These are phyloP conservation scores for Backusella morwellensis DNA, from an alignment of 192 early-diverging fungal species.

Conservation along the genomic window DNA sequence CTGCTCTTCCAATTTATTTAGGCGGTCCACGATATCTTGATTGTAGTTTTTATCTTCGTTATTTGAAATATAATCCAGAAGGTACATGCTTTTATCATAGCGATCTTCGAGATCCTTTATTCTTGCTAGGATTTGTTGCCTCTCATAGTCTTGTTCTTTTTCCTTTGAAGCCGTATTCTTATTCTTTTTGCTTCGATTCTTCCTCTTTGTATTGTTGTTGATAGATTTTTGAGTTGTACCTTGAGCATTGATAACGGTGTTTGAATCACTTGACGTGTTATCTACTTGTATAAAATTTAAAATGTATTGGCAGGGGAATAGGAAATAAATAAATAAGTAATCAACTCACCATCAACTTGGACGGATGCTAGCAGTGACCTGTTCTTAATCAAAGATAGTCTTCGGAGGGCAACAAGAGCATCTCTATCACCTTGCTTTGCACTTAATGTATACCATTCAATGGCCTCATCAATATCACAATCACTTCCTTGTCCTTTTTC, in stretches of 20 bases:
- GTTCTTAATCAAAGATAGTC: not conserved
- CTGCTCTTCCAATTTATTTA: not conserved
- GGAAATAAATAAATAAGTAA: not conserved
- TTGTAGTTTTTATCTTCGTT: not conserved
- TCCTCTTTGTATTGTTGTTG: not conserved
- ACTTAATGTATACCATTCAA: not conserved
- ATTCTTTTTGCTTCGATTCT: not conserved
- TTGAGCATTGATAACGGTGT: not conserved
- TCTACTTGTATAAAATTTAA: not conserved
- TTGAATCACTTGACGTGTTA: not conserved
- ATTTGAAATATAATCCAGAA: not conserved
- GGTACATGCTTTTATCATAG: not conserved
- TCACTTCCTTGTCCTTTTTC: not conserved
- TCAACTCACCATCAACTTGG: not conserved
- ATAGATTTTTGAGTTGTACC: not conserved
- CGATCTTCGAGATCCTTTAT: not conserved
- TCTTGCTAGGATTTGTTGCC: not conserved
- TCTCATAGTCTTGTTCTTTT: not conserved
- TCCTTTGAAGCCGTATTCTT: not conserved
- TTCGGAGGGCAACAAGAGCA: not conserved
- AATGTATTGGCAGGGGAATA: not conserved
- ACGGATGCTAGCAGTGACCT: not conserved
- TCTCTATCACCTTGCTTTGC: conserved; percentile 2
- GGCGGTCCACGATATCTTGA: not conserved
- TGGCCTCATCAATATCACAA: not conserved